Evolutionary conservation across 768 basidiomycete species (phyloP), one percentile per base, ranked within the genome.

Genomic region (Xerocomellus intermedius): DNA sequence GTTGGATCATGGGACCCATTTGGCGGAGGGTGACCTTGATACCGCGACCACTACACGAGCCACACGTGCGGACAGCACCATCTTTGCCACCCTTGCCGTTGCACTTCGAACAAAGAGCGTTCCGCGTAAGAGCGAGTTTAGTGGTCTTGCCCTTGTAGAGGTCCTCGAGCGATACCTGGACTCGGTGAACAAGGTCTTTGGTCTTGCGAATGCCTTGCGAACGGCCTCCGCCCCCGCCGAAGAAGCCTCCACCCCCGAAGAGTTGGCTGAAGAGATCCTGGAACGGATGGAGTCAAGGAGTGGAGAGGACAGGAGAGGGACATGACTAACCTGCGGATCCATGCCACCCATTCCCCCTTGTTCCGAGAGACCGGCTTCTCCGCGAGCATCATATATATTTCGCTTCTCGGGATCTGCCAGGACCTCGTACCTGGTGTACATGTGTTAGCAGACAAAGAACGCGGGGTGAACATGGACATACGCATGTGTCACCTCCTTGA

Each of bases 1-100:
- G 96, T 74, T 99, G 97, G 64, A 99, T 92, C 97, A 99, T 99
- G 5, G 97, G 97, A 26, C 97, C 97, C 85, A 99, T 91, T 73
- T 98, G 97, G 57, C 97, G 90, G 57, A 98, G 76, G 48, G 89
- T 92, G 67, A 98, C 74, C 70, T 87, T 91, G 77, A 95, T 75
- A 65, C 97, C 97, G 60, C 93, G 91, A 53, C 97, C 97, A 65
- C 76, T 81, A 77, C 97, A 99, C 14, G 77, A 66, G 41, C 70
- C 59, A 74, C 97, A 99, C 26, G 79, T 66, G 69, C 86, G 83
- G 59, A 97, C 93, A 48, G 97, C 91, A 52, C 96, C 97, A 17
- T 97, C 95, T 75, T 98, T 98, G 52, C 97, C 97, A 45, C 97
- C 97, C 70, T 90, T 94, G 65, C 97, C 97, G 63, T 88, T 88